Conservation (phyloP, 2,329 filamentous ascomycete species). For the Aspergillus brasiliensis region DNA sequence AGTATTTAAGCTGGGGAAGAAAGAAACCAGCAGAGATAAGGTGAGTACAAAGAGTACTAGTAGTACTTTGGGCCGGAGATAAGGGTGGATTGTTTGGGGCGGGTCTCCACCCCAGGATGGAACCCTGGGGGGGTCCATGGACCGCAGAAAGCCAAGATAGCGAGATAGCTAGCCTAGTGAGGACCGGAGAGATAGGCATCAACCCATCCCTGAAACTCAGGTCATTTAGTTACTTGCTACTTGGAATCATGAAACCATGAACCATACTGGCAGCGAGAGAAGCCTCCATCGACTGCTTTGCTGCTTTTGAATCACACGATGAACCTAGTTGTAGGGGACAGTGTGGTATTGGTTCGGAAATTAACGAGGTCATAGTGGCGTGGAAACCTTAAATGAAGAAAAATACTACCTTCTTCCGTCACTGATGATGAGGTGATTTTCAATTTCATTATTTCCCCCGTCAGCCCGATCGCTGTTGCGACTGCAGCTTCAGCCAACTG, state of each 20-base stretch:
- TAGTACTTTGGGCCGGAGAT: not conserved
- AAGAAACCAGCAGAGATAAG: not conserved
- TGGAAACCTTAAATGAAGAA: conserved; percentile 5
- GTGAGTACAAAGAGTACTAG: not conserved
- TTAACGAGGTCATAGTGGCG: conserved; percentile 3
- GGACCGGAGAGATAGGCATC: not conserved
- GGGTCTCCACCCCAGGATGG: not conserved
- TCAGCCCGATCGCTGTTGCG: not conserved
- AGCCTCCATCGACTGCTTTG: not conserved
- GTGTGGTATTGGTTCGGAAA: conserved; percentile 1
- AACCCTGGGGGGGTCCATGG: conserved; percentile 1
- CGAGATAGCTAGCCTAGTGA: not conserved
- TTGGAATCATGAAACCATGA: not conserved
- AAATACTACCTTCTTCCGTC: conserved; percentile 1
- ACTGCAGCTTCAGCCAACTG: too few relatives aligned
- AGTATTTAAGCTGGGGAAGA: not conserved
- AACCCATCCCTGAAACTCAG: not conserved
- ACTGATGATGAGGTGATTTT: conserved; percentile 1
- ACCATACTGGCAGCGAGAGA: not conserved
- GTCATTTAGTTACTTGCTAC: too few relatives aligned
- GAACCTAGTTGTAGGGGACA: not conserved
- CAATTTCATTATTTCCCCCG: not conserved
- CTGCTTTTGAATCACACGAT: not conserved
- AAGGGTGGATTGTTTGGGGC: not conserved
- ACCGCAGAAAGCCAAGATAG: not conserved